These are phyloP conservation scores for Fusarium secorum DNA, from an alignment of 2,329 filamentous ascomycete species.

Conservation along the genomic window DNA sequence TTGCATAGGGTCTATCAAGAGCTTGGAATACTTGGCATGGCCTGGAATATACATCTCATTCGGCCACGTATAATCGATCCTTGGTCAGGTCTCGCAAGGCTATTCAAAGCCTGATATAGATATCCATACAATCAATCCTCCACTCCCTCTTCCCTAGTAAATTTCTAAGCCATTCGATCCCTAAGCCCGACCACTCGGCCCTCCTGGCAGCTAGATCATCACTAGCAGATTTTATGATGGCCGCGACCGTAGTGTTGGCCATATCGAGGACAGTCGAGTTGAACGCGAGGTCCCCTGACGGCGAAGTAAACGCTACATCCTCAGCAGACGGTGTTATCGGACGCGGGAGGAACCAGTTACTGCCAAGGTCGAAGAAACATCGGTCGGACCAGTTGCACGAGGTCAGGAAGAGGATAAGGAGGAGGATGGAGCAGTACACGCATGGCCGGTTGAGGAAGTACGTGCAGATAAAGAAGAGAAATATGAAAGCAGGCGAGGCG, in stretches of 20 bases:
- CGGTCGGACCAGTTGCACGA: slow-evolving; percentile 89
- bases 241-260: slow-evolving; percentile 74
- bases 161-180: slow-evolving; percentile 85
- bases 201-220: slow-evolving; percentile 65
- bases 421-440: slow-evolving; percentile 95
- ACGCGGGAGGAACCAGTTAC: slow-evolving; percentile 93
- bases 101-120: slow-evolving; percentile 77
- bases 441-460: slow-evolving; percentile 97
- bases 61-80: neutral
- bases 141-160: slow-evolving; percentile 85
- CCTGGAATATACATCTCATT: slow-evolving; percentile 12
- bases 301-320: slow-evolving; percentile 22
- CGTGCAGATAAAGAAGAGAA: slow-evolving; percentile 89
- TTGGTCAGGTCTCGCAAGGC: neutral
- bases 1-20: neutral
- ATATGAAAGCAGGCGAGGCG: slow-evolving; percentile 83
- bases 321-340: slow-evolving; percentile 45
- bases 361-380: slow-evolving; percentile 91
- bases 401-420: slow-evolving; percentile 92
- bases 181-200: slow-evolving; percentile 77
- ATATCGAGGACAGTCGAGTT: slow-evolving; percentile 62
- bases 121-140: slow-evolving; percentile 89
- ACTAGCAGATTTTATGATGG: slow-evolving; percentile 71
- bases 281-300: slow-evolving; percentile 46
- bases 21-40: neutral